Percentiles rank a stretch among this genome's conserved stretches.
phyloP scores from a whole-genome alignment of 2,329 filamentous ascomycete genomes.

The Xylariaceae sp. region DNA sequence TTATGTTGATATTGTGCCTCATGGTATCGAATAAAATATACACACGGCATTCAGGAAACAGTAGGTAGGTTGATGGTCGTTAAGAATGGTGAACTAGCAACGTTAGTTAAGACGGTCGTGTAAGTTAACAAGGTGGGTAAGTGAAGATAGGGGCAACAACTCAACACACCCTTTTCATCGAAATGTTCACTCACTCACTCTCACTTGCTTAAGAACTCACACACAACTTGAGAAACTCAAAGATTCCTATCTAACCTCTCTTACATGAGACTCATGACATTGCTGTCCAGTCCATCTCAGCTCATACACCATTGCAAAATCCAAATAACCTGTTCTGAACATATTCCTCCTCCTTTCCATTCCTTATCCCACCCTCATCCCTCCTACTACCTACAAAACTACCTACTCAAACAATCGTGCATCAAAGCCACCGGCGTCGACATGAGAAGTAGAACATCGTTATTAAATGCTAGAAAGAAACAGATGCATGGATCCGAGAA shows the following conservation, averaged over 20 bases:
- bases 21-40: no score
- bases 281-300: neutral
- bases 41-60: no score
- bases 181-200: no score
- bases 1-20: no score
- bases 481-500: conserved; percentile 3
- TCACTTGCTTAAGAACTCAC: no score
- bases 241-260: no score
- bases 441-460: neutral
- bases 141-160: neutral
- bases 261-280: neutral
- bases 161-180: neutral
- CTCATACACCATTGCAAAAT: neutral
- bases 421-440: neutral
- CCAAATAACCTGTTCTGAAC: no score
- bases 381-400: neutral
- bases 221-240: no score
- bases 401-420: neutral
- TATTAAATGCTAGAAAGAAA: conserved; percentile 3
- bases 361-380: neutral
- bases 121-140: neutral
- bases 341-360: neutral
- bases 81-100: no score
- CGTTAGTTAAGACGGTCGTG: no score
- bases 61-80: no score